Conservation (phyloP, 2,329 filamentous ascomycete species). For the Ramularia endophylla region DNA sequence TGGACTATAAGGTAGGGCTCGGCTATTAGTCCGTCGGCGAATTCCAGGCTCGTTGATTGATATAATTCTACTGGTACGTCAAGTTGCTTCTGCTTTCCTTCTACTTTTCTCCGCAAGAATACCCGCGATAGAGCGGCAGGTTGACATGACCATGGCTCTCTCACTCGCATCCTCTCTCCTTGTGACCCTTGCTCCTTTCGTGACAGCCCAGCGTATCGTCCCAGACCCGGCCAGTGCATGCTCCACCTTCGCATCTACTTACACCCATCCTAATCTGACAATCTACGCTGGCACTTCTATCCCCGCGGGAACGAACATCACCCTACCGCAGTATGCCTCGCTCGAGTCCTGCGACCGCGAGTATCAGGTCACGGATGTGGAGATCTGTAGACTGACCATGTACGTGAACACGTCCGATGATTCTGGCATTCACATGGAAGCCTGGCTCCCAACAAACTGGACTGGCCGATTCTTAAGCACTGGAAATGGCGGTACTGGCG, state of each 20-base stretch:
- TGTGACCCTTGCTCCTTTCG: too few species aligned
- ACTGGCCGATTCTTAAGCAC: conserved; percentile 35
- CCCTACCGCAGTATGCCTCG: conserved; percentile 21
- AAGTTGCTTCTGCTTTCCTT: too few species aligned
- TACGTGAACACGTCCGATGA: conserved; percentile 35
- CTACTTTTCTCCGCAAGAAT: too few species aligned
- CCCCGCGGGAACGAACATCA: conserved; percentile 25
- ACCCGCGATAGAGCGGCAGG: too few species aligned
- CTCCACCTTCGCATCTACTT: conserved; percentile 14
- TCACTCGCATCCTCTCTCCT: too few species aligned
- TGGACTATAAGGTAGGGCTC: too few species aligned
- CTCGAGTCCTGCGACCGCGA: conserved; percentile 34
- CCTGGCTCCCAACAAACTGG: conserved; percentile 40
- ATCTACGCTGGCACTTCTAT: conserved; percentile 23
- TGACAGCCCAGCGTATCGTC: conserved; percentile 5
- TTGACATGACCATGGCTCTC: too few species aligned
- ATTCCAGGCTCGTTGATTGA: too few species aligned
- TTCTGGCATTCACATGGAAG: conserved; percentile 40
- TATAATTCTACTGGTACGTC: too few species aligned
- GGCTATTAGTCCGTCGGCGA: too few species aligned
- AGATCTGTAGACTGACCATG: conserved; percentile 38
- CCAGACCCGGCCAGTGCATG: conserved; percentile 18
- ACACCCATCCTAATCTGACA: conserved; percentile 21
- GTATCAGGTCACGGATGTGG: conserved; percentile 29
- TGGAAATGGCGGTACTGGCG: conserved; percentile 39